Conservation (phyloP, 2,329 filamentous ascomycete genomes). For the Tolypocladium inflatum region DNA sequence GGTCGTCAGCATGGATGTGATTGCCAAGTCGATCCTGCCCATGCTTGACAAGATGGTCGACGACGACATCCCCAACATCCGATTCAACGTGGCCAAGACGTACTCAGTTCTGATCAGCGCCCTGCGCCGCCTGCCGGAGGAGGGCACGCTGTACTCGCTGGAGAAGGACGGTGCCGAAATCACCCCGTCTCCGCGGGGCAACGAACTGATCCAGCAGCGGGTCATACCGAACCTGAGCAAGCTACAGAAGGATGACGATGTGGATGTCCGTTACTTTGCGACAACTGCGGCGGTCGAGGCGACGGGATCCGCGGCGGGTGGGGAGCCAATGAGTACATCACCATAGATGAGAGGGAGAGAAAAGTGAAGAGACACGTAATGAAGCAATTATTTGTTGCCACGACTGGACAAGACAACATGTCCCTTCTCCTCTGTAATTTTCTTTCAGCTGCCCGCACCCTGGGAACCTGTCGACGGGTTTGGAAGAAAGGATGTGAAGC, state of each 20-base stretch:
- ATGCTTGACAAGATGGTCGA: constrained; percentile 91
- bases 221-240: constrained; percentile 88
- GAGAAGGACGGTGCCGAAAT: constrained; percentile 64
- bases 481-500: background rate
- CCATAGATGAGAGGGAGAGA: constrained; percentile 39
- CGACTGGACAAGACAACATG: background rate
- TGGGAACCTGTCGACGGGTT: background rate
- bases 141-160: constrained; percentile 75
- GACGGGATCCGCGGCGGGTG: constrained; percentile 33
- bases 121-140: constrained; percentile 81
- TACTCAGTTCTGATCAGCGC: constrained; percentile 84
- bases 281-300: constrained; percentile 69
- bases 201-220: constrained; percentile 75
- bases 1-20: constrained; percentile 87
- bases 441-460: background rate
- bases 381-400: constrained; percentile 31
- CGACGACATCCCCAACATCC: constrained; percentile 97
- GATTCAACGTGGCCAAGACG: constrained; percentile 98
- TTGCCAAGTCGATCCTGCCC: constrained; percentile 84
- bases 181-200: constrained; percentile 59
- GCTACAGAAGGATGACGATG: constrained; percentile 93
- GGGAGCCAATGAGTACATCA: constrained; percentile 56
- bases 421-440: background rate
- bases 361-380: constrained; percentile 28
- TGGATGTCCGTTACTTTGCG: constrained; percentile 96